phyloP scores from a whole-genome alignment of 2,329 filamentous ascomycete genomes.

The Mariannaea sp. region DNA sequence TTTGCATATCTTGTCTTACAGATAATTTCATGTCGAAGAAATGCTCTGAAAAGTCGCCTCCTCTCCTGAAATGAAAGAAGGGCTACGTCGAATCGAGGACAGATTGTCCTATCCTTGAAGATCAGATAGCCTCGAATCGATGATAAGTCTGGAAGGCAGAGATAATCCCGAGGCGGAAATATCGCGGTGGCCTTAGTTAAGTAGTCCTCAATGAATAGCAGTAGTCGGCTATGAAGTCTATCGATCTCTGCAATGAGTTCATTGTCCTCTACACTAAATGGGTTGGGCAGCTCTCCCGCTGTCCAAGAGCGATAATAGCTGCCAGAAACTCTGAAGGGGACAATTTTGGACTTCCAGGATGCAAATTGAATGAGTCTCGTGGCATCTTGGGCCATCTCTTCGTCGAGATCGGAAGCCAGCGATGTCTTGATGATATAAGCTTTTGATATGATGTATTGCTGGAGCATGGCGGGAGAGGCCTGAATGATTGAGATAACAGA shows the following conservation, averaged over 20 bases:
- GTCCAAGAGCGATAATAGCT: constrained; percentile 5
- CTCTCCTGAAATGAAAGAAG: constrained; percentile 8
- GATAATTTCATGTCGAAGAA: constrained; percentile 14
- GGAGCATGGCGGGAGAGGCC: constrained; percentile 21
- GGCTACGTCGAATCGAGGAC: constrained; percentile 1
- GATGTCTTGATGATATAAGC: neutral
- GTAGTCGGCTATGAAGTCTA: neutral
- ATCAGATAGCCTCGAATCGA: neutral
- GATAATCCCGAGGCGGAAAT: constrained; percentile 14
- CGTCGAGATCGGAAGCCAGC: constrained; percentile 15
- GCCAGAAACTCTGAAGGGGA: neutral
- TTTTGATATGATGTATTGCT: constrained; percentile 11
- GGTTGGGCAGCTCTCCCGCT: constrained; percentile 7
- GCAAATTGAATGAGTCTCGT: constrained; percentile 19
- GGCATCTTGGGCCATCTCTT: constrained; percentile 19
- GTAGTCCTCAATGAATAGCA: constrained; percentile 24
- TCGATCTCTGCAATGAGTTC: neutral
- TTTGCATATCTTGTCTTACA: neutral
- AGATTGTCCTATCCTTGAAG: constrained; percentile 9
- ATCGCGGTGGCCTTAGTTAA: constrained; percentile 23
- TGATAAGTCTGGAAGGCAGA: constrained; percentile 12
- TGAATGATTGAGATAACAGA: neutral
- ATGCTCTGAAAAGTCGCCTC: constrained; percentile 14
- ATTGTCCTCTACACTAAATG: neutral
- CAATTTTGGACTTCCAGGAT: neutral